Conservation (phyloP, 345 rosid species). For the Raphanus sativus region DNA sequence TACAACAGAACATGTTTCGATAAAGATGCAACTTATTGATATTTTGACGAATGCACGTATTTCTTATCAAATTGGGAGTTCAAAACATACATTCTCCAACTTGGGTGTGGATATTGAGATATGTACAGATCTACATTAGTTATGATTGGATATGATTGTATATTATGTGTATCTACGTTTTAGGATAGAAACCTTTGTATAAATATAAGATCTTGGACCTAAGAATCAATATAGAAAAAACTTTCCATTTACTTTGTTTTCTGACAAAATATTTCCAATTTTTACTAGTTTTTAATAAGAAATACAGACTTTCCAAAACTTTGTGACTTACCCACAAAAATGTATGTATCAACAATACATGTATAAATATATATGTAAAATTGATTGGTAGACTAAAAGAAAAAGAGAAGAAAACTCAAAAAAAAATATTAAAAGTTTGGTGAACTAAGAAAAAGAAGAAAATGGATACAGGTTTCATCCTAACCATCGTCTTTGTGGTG, state of each 20-base stretch:
- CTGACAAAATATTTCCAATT: too few relatives aligned
- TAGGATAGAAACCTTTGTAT: not conserved
- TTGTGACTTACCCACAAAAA: too few relatives aligned
- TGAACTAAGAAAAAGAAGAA: too few relatives aligned
- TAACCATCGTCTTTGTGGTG: not conserved
- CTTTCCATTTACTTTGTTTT: not conserved
- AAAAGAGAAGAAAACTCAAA: too few relatives aligned
- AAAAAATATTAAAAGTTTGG: too few relatives aligned
- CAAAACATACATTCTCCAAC: not conserved
- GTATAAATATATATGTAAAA: too few relatives aligned
- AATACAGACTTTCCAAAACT: too few relatives aligned
- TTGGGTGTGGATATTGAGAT: not conserved
- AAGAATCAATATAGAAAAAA: not conserved
- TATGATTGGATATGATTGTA: not conserved
- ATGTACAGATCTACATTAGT: too few relatives aligned
- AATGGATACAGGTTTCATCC: not conserved
- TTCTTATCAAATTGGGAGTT: not conserved
- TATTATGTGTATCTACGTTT: not conserved
- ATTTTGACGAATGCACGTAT: not conserved
- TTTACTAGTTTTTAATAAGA: too few relatives aligned
- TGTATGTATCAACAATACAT: too few relatives aligned
- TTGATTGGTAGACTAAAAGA: too few relatives aligned
- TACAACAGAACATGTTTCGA: not conserved
- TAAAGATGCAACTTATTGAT: not conserved
- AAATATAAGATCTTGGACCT: not conserved